Conservation (phyloP, 257 asterid species). For the Perilla frutescens region DNA sequence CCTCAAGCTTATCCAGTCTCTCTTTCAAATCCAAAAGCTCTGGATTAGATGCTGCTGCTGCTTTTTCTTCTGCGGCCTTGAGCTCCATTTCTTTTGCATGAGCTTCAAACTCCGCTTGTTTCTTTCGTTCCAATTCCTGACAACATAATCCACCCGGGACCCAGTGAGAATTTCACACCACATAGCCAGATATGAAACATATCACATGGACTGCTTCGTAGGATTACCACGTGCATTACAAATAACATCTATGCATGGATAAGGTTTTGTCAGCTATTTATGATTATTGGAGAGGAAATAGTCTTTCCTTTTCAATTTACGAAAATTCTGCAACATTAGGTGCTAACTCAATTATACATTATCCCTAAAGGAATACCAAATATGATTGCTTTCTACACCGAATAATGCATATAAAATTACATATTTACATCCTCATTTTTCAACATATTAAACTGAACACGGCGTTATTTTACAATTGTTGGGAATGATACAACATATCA, state of each 20-base stretch:
- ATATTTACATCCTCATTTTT: background rate
- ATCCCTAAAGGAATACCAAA: background rate
- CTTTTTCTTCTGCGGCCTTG: constrained; percentile 64
- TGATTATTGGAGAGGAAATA: constrained; percentile 12
- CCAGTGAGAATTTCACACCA: constrained; percentile 5
- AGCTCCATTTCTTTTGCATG: constrained; percentile 82
- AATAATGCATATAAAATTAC: background rate
- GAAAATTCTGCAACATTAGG: background rate
- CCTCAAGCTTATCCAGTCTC: constrained; percentile 80
- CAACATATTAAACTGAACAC: background rate
- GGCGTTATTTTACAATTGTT: background rate
- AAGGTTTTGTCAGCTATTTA: constrained; percentile 18
- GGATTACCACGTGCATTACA: constrained; percentile 17
- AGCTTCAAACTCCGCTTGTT: constrained; percentile 89
- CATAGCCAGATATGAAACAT: constrained; percentile 23
- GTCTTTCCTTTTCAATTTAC: background rate
- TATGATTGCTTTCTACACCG: constrained; percentile 1
- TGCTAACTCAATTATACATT: background rate
- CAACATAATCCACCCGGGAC: constrained; percentile 8
- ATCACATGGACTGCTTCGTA: constrained; percentile 18
- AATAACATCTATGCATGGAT: constrained; percentile 19
- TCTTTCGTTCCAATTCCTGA: constrained; percentile 77
- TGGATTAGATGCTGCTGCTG: constrained; percentile 59
- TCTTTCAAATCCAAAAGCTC: constrained; percentile 72
- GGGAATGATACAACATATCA: background rate